Percentiles rank a stretch among this genome's conserved stretches.
Conservation (phyloP, 345 rosid species). For the Sisymbrium altissimum region DNA sequence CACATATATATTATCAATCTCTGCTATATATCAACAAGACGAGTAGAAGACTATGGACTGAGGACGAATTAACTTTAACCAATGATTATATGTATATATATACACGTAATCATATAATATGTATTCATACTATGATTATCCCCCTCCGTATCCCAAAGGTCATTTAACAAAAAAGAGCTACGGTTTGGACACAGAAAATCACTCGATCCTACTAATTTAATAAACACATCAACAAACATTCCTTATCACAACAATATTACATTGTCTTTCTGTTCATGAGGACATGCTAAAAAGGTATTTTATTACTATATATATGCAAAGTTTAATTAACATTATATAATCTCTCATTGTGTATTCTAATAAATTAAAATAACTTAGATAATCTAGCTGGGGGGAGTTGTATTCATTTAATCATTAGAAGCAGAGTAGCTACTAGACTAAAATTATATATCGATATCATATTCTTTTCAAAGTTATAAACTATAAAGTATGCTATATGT, state of each 20-base stretch:
- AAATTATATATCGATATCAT: background rate
- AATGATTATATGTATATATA: background rate
- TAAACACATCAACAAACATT: constrained; percentile 21
- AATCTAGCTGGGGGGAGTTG: constrained; percentile 24
- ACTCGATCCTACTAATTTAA: constrained; percentile 3
- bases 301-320: background rate
- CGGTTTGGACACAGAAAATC: background rate
- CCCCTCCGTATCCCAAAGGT: constrained; percentile 21
- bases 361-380: constrained; percentile 9
- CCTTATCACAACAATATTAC: constrained; percentile 7
- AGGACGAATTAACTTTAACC: background rate
- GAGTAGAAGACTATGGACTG: background rate
- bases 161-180: constrained; percentile 11
- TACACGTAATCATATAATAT: background rate
- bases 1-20: background rate
- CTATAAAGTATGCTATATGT: background rate
- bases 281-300: background rate
- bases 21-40: background rate
- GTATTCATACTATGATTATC: background rate
- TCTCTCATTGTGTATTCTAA: background rate
- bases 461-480: background rate
- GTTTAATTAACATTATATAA: background rate
- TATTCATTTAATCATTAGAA: constrained; percentile 19
- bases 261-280: constrained; percentile 3
- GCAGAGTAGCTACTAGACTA: background rate